A percentile compares a stretch with the other conserved stretches of the same genome.
phyloP scores from a whole-genome alignment of 495 filamentous ascomycete genomes.

The Aspergillus coremiiformis region DNA sequence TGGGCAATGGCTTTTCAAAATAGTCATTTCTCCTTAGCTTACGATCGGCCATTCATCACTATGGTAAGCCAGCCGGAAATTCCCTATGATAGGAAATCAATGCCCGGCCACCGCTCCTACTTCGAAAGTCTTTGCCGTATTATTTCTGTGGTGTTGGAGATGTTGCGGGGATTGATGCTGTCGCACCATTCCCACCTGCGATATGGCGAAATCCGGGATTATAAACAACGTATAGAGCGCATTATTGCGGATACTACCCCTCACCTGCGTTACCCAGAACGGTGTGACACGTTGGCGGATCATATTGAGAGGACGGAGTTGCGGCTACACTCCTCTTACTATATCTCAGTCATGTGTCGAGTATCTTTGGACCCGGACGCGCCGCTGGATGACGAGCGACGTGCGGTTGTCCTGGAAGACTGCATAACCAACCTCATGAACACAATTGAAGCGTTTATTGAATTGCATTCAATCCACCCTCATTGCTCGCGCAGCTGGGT shows the following conservation, averaged over 20 bases:
- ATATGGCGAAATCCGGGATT: constrained; percentile 41
- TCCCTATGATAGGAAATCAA: constrained; percentile 39
- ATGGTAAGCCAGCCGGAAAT: constrained; percentile 47
- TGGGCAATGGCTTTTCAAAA: constrained; percentile 59
- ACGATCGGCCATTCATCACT: constrained; percentile 51
- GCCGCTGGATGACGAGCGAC: constrained; percentile 25
- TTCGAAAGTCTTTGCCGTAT: constrained; percentile 50
- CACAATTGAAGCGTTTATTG: constrained; percentile 41
- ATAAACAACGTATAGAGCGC: constrained; percentile 43
- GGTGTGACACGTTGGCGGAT: constrained; percentile 41
- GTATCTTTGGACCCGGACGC: constrained; percentile 45
- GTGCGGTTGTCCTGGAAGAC: constrained; percentile 36
- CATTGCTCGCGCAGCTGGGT: constrained; percentile 43
- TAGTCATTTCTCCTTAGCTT: constrained; percentile 53
- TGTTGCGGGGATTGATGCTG: constrained; percentile 46
- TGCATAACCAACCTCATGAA: constrained; percentile 35
- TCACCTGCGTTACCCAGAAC: constrained; percentile 43
- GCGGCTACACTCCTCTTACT: constrained; percentile 52
- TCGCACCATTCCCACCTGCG: constrained; percentile 31
- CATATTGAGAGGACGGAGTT: constrained; percentile 50
- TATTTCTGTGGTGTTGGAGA: constrained; percentile 46
- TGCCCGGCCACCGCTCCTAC: constrained; percentile 44
- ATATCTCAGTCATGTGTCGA: constrained; percentile 51
- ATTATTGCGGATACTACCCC: constrained; percentile 45
- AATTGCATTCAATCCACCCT: constrained; percentile 35